Percentiles rank a stretch among this genome's conserved stretches.
Conservation (phyloP, 2,329 filamentous ascomycete species). For the Erysiphe pulchra region DNA sequence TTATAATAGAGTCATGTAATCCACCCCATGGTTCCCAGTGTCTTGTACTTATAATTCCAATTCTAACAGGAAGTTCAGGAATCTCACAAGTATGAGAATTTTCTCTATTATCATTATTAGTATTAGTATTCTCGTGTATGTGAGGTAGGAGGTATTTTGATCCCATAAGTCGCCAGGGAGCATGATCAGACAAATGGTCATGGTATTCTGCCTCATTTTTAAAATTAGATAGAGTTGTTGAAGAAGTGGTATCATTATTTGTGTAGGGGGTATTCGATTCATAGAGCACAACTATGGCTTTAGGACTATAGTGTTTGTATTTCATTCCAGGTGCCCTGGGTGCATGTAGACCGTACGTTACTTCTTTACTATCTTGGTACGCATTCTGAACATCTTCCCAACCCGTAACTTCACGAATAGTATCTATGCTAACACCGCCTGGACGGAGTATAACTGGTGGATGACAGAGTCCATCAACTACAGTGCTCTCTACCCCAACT, state of each 20-base stretch:
- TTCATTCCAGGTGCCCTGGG: slow-evolving; percentile 94
- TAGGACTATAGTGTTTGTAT: slow-evolving; percentile 91
- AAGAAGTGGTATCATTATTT: not conserved
- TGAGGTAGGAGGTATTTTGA: too few relatives aligned
- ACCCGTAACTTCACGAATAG: slow-evolving; percentile 44
- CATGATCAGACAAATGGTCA: too few relatives aligned
- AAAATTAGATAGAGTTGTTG: too few relatives aligned
- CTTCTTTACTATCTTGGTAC: slow-evolving; percentile 52
- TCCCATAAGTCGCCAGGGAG: too few relatives aligned
- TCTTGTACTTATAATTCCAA: slow-evolving; percentile 18
- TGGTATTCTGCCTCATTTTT: too few relatives aligned
- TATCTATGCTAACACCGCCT: slow-evolving; percentile 64
- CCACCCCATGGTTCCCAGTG: slow-evolving; percentile 13
- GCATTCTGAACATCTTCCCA: slow-evolving; percentile 59
- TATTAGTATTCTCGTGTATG: too few relatives aligned
- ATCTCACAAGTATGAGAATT: not conserved
- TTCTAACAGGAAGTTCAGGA: slow-evolving; percentile 2
- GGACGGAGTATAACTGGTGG: slow-evolving; percentile 68
- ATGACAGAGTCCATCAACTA: slow-evolving; percentile 66
- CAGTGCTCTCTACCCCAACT: slow-evolving; percentile 89
- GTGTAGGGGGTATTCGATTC: slow-evolving; percentile 20
- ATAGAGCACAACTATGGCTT: slow-evolving; percentile 62
- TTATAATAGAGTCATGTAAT: slow-evolving; percentile 2
- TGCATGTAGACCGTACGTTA: slow-evolving; percentile 24
- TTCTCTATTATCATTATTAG: too few relatives aligned